These are phyloP conservation scores for Ananas comosus DNA, from an alignment of 176 grass and related monocot genomes.

Conservation along the genomic window DNA sequence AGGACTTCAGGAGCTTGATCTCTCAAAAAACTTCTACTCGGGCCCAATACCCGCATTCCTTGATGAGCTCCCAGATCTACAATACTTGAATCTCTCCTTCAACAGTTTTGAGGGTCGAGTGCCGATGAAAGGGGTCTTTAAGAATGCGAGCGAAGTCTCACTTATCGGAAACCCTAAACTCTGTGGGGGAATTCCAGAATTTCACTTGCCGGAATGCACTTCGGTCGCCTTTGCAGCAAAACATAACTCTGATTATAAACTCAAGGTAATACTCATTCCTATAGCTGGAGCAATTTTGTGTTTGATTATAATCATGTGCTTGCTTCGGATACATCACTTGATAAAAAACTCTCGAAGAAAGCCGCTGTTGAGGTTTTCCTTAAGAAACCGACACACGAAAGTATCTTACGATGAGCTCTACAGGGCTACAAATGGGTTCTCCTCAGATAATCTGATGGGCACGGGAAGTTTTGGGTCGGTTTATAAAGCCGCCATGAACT, in stretches of 20 bases:
- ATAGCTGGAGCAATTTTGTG: not conserved
- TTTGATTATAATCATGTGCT: not conserved
- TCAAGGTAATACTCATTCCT: not conserved
- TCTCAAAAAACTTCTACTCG: conserved; percentile 23
- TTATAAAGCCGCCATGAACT: no score
- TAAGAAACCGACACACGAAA: not conserved
- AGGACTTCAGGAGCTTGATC: conserved; percentile 16
- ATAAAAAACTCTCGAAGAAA: not conserved
- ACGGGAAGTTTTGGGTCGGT: not conserved
- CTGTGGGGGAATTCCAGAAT: not conserved
- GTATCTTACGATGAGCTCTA: not conserved
- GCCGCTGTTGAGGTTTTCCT: not conserved
- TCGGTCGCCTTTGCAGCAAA: not conserved
- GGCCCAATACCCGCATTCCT: conserved; percentile 15
- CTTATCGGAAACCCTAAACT: not conserved
- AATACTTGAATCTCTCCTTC: conserved; percentile 17
- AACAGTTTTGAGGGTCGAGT: not conserved
- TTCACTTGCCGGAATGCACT: not conserved
- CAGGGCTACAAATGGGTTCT: not conserved
- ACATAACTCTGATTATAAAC: not conserved
- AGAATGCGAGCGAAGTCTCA: not conserved
- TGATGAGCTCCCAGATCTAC: not conserved
- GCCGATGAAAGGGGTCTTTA: not conserved
- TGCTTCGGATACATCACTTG: not conserved
- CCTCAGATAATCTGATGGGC: not conserved